A percentile compares a stretch with the other conserved stretches of the same genome.
Conservation (phyloP, 495 filamentous ascomycete species). For the Annulohypoxylon stygium region DNA sequence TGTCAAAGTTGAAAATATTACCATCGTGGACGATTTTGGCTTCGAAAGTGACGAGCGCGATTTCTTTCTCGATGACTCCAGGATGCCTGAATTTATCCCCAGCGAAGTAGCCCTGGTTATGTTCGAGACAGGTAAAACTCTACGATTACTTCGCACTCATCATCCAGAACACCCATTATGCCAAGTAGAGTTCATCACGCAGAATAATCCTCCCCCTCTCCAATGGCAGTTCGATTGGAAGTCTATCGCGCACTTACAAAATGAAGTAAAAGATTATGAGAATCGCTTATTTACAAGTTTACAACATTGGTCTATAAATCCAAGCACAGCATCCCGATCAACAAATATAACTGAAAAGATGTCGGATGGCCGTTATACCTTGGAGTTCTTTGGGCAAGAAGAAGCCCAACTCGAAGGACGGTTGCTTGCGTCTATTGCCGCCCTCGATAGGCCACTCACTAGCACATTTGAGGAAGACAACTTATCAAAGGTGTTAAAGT, state of each 20-base stretch:
- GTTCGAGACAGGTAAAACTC: constrained; percentile 82
- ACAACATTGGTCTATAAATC: constrained; percentile 13
- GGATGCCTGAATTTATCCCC: constrained; percentile 76
- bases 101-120: constrained; percentile 72
- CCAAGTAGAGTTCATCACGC: constrained; percentile 59
- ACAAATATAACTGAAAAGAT: constrained; percentile 4
- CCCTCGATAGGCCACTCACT: constrained; percentile 55
- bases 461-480: constrained; percentile 45
- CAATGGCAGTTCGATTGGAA: constrained; percentile 84
- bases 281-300: constrained; percentile 61
- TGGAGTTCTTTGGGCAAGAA: constrained; percentile 64
- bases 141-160: constrained; percentile 77
- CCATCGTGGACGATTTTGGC: constrained; percentile 67
- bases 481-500: constrained; percentile 50
- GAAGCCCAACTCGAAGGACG: constrained; percentile 62
- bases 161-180: constrained; percentile 84
- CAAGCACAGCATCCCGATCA: not conserved
- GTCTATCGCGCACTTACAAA: constrained; percentile 73
- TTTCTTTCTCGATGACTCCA: constrained; percentile 70
- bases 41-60: constrained; percentile 66
- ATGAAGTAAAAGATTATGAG: constrained; percentile 74
- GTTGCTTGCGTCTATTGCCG: constrained; percentile 64
- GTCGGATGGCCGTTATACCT: constrained; percentile 25
- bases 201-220: constrained; percentile 67
- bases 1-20: constrained; percentile 70